Conservation (phyloP, 1,139 yeast species). For the Diutina catenulata region DNA sequence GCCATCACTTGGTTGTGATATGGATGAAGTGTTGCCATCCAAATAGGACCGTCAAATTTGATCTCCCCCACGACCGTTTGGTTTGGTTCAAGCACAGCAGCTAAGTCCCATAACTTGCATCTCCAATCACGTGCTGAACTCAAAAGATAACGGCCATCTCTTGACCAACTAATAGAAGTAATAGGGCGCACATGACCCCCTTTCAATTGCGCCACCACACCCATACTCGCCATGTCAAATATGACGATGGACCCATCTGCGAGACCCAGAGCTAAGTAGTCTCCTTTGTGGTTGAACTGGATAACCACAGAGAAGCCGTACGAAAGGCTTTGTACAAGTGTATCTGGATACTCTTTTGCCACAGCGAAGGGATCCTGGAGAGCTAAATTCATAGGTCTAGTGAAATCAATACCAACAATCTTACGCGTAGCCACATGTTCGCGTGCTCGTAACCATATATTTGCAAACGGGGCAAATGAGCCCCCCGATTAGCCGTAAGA, state of each 20-base stretch:
- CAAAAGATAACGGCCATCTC: conserved; percentile 57
- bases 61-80: conserved; percentile 25
- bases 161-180: conserved; percentile 71
- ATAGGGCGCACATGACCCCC: conserved; percentile 59
- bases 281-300: conserved; percentile 67
- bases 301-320: conserved; percentile 69
- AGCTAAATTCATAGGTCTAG: conserved; percentile 77
- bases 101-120: conserved; percentile 71
- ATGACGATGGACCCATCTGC: conserved; percentile 70
- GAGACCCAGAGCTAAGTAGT: conserved; percentile 80
- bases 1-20: conserved; percentile 27
- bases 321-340: conserved; percentile 51
- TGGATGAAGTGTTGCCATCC: conserved; percentile 59
- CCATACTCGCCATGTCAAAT: conserved; percentile 56
- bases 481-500: no score
- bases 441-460: no score
- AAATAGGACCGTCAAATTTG: conserved; percentile 57
- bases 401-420: no score
- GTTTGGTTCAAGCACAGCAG: conserved; percentile 8
- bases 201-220: conserved; percentile 40
- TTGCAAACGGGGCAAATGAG: no score
- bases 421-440: no score
- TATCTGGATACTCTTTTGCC: conserved; percentile 86
- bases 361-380: conserved; percentile 87
- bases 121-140: conserved; percentile 82